These are phyloP conservation scores for Neoarthrinium moseri DNA, from an alignment of 2,329 filamentous ascomycete species.

Conservation along the genomic window DNA sequence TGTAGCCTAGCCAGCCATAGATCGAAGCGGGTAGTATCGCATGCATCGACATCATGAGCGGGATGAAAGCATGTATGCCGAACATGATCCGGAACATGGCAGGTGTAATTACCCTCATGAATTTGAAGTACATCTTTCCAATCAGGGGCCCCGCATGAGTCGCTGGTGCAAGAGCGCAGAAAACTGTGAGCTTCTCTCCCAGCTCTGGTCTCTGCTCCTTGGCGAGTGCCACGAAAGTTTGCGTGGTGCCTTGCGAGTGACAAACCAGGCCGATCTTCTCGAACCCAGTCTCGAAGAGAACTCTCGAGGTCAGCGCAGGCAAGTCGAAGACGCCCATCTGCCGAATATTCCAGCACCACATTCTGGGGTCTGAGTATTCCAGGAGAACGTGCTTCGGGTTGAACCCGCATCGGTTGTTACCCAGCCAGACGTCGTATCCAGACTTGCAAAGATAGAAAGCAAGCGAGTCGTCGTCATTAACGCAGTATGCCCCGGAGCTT, in stretches of 20 bases:
- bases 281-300: constrained; percentile 80
- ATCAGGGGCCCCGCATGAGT: constrained; percentile 87
- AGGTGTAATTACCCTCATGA: constrained; percentile 80
- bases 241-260: constrained; percentile 88
- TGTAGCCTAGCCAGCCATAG: constrained; percentile 83
- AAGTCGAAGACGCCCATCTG: constrained; percentile 93
- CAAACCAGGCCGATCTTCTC: constrained; percentile 78
- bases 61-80: constrained; percentile 91
- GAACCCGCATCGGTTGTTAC: constrained; percentile 90
- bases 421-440: constrained; percentile 93
- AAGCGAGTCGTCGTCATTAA: constrained; percentile 84
- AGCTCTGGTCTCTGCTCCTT: constrained; percentile 88
- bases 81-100: constrained; percentile 78
- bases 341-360: constrained; percentile 96
- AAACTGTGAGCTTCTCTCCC: constrained; percentile 79
- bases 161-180: constrained; percentile 87
- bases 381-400: constrained; percentile 73
- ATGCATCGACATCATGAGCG: constrained; percentile 88
- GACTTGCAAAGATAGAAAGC: constrained; percentile 91
- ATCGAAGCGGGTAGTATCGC: constrained; percentile 59
- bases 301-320: constrained; percentile 74
- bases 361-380: constrained; percentile 73
- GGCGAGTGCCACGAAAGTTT: constrained; percentile 83
- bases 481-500: constrained; percentile 83
- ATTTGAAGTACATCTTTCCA: constrained; percentile 85